Conservation (phyloP, 2,329 filamentous ascomycete species). For the Pseudogymnoascus sp. region DNA sequence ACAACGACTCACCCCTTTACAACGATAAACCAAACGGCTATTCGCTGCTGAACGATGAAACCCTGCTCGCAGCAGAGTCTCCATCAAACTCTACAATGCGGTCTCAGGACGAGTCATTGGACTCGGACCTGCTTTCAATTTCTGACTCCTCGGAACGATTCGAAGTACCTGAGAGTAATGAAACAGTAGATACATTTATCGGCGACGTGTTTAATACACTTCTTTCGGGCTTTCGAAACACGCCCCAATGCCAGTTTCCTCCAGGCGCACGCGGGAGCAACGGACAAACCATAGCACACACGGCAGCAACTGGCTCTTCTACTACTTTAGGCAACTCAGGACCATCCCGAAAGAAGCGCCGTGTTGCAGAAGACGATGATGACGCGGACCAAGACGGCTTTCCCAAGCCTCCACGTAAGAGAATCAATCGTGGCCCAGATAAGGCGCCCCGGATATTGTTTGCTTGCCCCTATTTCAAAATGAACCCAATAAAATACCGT, state of each 20-base stretch:
- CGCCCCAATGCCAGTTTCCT: not conserved
- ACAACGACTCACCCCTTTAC: not conserved
- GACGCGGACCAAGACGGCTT: slow-evolving; percentile 8
- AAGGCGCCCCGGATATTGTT: not conserved
- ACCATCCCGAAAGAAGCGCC: not conserved
- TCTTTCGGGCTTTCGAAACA: not conserved
- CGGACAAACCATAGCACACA: not conserved
- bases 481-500: not conserved
- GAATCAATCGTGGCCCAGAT: not conserved
- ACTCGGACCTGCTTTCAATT: slow-evolving; percentile 14
- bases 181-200: not conserved
- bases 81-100: not conserved
- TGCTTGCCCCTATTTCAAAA: slow-evolving; percentile 12
- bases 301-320: not conserved
- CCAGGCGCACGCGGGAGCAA: not conserved
- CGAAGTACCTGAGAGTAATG: not conserved
- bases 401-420: not conserved
- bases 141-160: slow-evolving; percentile 13
- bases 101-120: slow-evolving; percentile 11
- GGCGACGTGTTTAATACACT: not conserved
- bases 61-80: not conserved
- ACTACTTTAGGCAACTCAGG: not conserved
- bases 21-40: not conserved
- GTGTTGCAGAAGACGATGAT: not conserved
- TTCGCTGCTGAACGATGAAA: not conserved